Evolutionary conservation across 2,329 filamentous ascomycete species (phyloP), one percentile per base, ranked within the genome.

Genomic region (Aspergillus proliferans): DNA sequence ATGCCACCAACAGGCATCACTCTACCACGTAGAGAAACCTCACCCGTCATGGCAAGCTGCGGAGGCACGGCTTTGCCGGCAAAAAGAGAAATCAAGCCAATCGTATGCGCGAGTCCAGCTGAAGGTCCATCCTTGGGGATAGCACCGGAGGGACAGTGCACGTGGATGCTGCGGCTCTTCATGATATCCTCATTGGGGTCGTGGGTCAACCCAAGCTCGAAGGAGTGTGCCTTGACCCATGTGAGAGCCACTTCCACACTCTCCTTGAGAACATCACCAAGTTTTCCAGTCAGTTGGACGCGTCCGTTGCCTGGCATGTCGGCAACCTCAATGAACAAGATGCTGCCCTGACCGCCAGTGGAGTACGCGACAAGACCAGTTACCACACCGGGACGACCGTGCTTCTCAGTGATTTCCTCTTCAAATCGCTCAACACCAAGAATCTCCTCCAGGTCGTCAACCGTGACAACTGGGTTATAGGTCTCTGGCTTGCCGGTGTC

Each of bases 161-260:
- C 91, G 65, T 98, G 93, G 52, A 98, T 86, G 69, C 86, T 90
- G 54, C 93, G 85, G 61, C 87, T 86, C 75, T 93, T 92, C 90
- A 97, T 96, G 63, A 98, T 91, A 67, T 98, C 92, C 58, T 92
- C 87, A 47, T 83, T 83, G 7, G 87, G 86, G 54, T 90, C 84
- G 49, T 84, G 77, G 3, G 88, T 90, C 38, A 98, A 76, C 8
- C 90, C 90, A 10, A 98, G 78, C 63, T 95, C 88, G 62, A 86
- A 96, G 2, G 92, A 91, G 67, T 98, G 92, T 3, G 89, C 88
- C 70, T 96, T 96, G 46, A 98, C 93, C 93, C 93, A 98, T 14
- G 86, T 92, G 30, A 97, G 78, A 9, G 93, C 93, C 18, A 98
- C 93, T 69, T 97, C 92, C 39, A 97, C 93, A 54, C 86, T 92